These are phyloP conservation scores for Aspergillus terreus DNA, from an alignment of 2,329 filamentous ascomycete genomes.

Conservation along the genomic window DNA sequence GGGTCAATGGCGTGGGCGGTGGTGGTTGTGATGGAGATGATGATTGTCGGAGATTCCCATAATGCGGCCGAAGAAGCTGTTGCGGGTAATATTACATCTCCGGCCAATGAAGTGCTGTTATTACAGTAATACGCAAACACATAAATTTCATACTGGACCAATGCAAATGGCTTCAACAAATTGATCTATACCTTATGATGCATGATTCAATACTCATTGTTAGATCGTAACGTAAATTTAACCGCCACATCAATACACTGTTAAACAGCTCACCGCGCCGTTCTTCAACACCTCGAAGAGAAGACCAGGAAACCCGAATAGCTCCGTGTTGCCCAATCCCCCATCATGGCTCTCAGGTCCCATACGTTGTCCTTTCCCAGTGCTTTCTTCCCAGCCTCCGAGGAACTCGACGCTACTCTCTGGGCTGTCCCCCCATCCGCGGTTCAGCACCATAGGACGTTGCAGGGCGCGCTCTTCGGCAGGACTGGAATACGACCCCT, in stretches of 20 bases:
- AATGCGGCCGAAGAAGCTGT: neutral
- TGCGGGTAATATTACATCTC: neutral
- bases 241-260: slow-evolving; percentile 62
- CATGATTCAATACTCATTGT: neutral
- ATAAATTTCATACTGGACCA: neutral
- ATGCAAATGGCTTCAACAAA: no score
- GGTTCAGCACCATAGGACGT: slow-evolving; percentile 76
- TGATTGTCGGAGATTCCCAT: neutral
- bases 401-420: slow-evolving; percentile 84
- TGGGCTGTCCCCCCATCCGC: slow-evolving; percentile 87
- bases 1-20: slow-evolving; percentile 5
- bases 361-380: slow-evolving; percentile 42
- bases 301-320: slow-evolving; percentile 90
- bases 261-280: slow-evolving; percentile 81
- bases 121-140: neutral
- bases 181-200: neutral
- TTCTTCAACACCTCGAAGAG: slow-evolving; percentile 96
- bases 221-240: neutral
- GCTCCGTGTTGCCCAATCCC: slow-evolving; percentile 68
- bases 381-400: slow-evolving; percentile 79
- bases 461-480: slow-evolving; percentile 53
- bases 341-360: slow-evolving; percentile 43
- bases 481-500: slow-evolving; percentile 57
- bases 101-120: neutral
- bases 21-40: neutral